Evolutionary conservation across 495 filamentous ascomycete genomes (phyloP).

Genomic region (Aspergillus sclerotiicarbonarius): DNA sequence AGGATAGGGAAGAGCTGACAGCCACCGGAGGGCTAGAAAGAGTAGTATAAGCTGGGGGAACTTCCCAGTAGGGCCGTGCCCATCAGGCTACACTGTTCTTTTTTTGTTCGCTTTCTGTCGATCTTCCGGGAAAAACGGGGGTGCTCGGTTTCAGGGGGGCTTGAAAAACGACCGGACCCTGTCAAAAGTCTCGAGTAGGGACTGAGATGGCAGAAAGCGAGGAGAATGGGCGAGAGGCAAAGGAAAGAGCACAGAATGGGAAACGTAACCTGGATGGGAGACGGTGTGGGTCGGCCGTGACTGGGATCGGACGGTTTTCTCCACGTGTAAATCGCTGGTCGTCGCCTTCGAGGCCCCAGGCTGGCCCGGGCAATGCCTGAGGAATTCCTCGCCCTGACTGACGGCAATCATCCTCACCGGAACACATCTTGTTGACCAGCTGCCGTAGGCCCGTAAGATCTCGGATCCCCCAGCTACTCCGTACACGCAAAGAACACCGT

Average conservation of each 20-base stretch:
- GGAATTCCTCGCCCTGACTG: too few species aligned
- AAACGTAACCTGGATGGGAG: constrained; percentile 4
- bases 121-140: neutral
- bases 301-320: neutral
- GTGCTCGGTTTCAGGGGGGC: neutral
- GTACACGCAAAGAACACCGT: too few species aligned
- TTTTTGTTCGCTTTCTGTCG: neutral
- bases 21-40: neutral
- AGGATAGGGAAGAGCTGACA: constrained; percentile 12
- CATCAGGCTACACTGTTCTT: constrained; percentile 28
- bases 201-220: neutral
- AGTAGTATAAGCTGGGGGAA: constrained; percentile 10
- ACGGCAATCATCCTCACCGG: too few species aligned
- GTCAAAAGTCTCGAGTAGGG: neutral
- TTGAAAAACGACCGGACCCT: neutral
- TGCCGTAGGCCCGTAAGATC: too few species aligned
- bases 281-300: constrained; percentile 2
- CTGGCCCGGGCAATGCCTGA: neutral
- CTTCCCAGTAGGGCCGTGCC: constrained; percentile 17
- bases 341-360: neutral
- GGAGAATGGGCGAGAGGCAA: neutral
- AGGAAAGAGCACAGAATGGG: neutral
- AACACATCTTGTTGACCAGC: too few species aligned
- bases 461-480: too few species aligned
- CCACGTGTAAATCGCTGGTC: constrained; percentile 1